Evolutionary conservation across 345 rosid genomes (phyloP), one percentile per base, ranked within the genome.

Genomic region (Trapa bicornis): DNA sequence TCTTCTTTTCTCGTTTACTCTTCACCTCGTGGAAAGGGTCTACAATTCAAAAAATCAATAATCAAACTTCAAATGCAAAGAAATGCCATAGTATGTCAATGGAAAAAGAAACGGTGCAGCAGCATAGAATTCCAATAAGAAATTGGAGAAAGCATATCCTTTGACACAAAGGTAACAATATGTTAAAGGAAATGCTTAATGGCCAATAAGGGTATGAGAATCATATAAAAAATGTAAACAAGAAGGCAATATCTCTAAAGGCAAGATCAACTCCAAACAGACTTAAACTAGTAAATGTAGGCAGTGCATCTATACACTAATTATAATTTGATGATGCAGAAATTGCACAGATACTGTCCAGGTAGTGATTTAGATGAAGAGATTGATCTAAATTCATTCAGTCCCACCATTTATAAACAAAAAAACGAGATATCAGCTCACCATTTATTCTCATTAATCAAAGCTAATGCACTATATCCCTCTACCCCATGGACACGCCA

Each of bases 1-100:
- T 94, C 80, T 85, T 85, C 85, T 87, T 91, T 61, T 91, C 99
- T 68, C 95, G 82, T 73, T 91, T 94, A 85, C 97, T 94, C 89
- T 87, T 94, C 77, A 94, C 99, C 82, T 91, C 96, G 37, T 70
- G 97, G 77, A 94, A 94, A 71, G 99, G 92, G 85, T 91, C 99
- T 94, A 75, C 67, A 82, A 73, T 38, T 56, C 67, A 64, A 66
- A 69, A 72, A 66, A 38, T 17, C 42, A 69, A 56, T 17, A 75
- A 37, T 48, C 36, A 74, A 35, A 38, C 66, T 43, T 47, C 5
- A 65, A 39, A 54, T 43, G 54, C 33, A 17, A 39, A 43, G 62
- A 42, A 45, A 57, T 47, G 37, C 38, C 56, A 69, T 41, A 41
- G 39, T 35, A 37, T 38, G 48, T 13, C 0, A 64, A 39, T 36